Evolutionary conservation across 148 eudicot species (phyloP).

Genomic region (Nyssa sinensis): DNA sequence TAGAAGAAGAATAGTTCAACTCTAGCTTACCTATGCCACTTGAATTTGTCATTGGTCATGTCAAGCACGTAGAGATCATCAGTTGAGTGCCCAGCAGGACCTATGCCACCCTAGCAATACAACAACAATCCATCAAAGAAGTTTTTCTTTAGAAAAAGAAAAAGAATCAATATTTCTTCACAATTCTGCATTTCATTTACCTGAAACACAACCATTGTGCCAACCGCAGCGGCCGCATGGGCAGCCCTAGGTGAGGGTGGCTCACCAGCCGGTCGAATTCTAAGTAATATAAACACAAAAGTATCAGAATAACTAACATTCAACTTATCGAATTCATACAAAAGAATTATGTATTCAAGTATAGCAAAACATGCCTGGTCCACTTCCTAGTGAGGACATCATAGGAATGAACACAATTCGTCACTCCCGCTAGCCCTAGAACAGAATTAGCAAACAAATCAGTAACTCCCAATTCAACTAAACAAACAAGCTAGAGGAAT

Average conservation of each 20-base stretch:
- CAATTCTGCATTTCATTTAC: slow-evolving; percentile 33
- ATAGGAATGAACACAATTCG: slow-evolving; percentile 76
- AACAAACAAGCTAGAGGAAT: too few species aligned
- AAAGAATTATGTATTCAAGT: neutral
- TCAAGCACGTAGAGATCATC: slow-evolving; percentile 94
- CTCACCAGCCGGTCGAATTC: slow-evolving; percentile 86
- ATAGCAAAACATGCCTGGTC: slow-evolving; percentile 52
- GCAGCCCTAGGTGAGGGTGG: slow-evolving; percentile 99
- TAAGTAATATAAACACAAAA: slow-evolving; percentile 19
- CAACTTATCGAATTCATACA: neutral
- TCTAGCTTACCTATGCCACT: slow-evolving; percentile 82
- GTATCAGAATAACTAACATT: neutral
- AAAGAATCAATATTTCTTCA: neutral
- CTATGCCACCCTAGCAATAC: slow-evolving; percentile 77
- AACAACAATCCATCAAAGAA: slow-evolving; percentile 1
- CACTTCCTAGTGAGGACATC: slow-evolving; percentile 77
- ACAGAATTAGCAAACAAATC: neutral
- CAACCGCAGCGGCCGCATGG: slow-evolving; percentile 89
- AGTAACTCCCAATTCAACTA: neutral
- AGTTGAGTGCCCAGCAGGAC: slow-evolving; percentile 96
- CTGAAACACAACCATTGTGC: slow-evolving; percentile 99
- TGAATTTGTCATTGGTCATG: slow-evolving; percentile 86
- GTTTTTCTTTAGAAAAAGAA: neutral
- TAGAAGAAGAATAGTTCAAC: slow-evolving; percentile 3
- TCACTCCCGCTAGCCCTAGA: slow-evolving; percentile 90